These are phyloP conservation scores for Hymenoscyphus salicellus DNA, from an alignment of 2,329 filamentous ascomycete genomes.

Conservation along the genomic window DNA sequence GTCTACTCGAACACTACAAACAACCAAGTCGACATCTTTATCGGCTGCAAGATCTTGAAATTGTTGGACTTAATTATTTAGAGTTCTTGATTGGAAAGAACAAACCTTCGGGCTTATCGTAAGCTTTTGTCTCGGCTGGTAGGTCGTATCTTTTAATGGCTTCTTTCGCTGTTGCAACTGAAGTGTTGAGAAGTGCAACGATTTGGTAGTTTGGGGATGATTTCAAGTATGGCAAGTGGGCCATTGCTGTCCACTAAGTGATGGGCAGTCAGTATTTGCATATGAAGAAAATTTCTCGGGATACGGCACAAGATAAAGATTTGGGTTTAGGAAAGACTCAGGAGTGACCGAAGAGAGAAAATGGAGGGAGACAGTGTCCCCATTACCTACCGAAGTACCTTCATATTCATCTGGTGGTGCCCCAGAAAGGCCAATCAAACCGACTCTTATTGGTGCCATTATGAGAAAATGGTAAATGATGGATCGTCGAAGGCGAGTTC, in stretches of 20 bases:
- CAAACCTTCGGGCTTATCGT: conserved; percentile 45
- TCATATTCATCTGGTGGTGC: background rate
- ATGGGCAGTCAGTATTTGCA: no score
- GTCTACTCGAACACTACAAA: conserved; percentile 53
- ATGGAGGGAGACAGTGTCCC: no score
- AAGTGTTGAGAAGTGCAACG: conserved; percentile 49
- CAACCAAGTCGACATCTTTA: conserved; percentile 51
- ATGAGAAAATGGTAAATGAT: background rate
- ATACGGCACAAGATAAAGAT: no score
- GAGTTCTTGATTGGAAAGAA: background rate
- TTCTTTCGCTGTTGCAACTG: conserved; percentile 40
- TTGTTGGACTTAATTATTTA: background rate
- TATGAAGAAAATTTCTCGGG: no score
- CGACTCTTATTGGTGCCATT: conserved; percentile 29
- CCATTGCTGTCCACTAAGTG: conserved; percentile 38
- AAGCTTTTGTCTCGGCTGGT: conserved; percentile 43
- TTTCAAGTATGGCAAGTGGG: conserved; percentile 38
- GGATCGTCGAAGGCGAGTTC: background rate
- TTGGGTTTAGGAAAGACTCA: no score
- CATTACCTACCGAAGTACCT: no score
- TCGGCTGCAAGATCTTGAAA: conserved; percentile 45
- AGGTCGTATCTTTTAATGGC: conserved; percentile 46
- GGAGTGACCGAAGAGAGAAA: no score
- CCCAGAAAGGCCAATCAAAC: conserved; percentile 27
- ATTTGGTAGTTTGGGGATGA: conserved; percentile 41